These are phyloP conservation scores for Neurospora tetrasperma DNA, from an alignment of 495 filamentous ascomycete genomes.

Conservation along the genomic window DNA sequence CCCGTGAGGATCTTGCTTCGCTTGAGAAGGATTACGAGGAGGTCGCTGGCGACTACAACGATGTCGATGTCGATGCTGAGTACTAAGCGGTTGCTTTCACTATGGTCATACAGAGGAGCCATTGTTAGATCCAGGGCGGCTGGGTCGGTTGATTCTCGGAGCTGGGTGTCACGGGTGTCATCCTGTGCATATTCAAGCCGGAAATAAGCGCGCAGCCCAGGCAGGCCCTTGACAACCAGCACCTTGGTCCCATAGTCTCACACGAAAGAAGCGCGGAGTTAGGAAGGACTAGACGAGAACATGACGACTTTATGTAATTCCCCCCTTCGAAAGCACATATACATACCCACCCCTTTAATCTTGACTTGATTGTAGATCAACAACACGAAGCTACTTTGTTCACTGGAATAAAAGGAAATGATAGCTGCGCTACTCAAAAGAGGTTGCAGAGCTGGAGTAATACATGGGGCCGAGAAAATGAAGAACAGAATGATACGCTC, in stretches of 20 bases:
- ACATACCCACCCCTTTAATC: slow-evolving; percentile 1
- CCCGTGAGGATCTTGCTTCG: slow-evolving; percentile 80
- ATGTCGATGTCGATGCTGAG: slow-evolving; percentile 59
- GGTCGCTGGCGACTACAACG: slow-evolving; percentile 64
- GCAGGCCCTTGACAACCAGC: background rate
- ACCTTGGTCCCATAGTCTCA: background rate
- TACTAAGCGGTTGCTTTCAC: slow-evolving; percentile 43
- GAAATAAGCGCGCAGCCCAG: background rate
- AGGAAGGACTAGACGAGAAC: background rate
- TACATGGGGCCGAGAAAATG: background rate
- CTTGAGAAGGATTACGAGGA: slow-evolving; percentile 91
- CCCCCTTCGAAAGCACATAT: background rate
- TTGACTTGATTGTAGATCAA: background rate
- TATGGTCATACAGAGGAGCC: background rate
- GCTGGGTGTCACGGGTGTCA: background rate
- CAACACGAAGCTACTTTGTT: background rate
- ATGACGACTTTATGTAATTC: slow-evolving; percentile 1
- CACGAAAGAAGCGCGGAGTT: background rate
- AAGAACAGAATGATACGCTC: background rate
- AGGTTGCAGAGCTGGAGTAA: background rate
- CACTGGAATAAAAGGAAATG: too few relatives aligned
- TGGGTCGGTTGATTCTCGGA: background rate
- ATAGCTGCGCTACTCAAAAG: background rate
- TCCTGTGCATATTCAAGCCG: background rate
- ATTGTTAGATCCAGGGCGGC: background rate